Evolutionary conservation across 768 basidiomycete genomes (phyloP).

Genomic region (Kwoniella shandongensis): DNA sequence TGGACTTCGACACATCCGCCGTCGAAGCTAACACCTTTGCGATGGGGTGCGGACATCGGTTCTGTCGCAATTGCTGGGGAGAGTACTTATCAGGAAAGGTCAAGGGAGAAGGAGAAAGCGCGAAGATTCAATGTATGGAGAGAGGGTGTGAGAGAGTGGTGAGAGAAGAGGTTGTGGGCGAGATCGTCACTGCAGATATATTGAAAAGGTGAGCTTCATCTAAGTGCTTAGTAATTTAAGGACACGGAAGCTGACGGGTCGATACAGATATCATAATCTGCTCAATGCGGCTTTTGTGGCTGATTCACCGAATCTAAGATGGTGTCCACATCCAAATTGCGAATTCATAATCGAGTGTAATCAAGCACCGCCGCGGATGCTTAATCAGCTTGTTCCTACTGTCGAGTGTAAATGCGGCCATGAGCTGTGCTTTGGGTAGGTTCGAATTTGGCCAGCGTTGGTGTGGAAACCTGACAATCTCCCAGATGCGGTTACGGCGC

Average conservation of each 20-base stretch:
- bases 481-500: slow-evolving; percentile 69
- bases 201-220: slow-evolving; percentile 55
- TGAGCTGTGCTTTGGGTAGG: slow-evolving; percentile 83
- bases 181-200: slow-evolving; percentile 61
- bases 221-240: background rate
- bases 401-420: slow-evolving; percentile 79
- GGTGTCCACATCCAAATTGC: slow-evolving; percentile 93
- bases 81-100: slow-evolving; percentile 78
- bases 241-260: background rate
- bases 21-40: slow-evolving; percentile 62
- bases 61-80: slow-evolving; percentile 80
- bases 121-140: slow-evolving; percentile 57
- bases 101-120: slow-evolving; percentile 60
- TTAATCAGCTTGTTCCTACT: slow-evolving; percentile 79
- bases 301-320: slow-evolving; percentile 77
- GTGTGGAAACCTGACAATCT: background rate
- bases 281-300: slow-evolving; percentile 86
- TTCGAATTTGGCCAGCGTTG: background rate
- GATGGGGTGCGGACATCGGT: slow-evolving; percentile 78
- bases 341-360: slow-evolving; percentile 90
- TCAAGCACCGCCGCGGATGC: slow-evolving; percentile 71
- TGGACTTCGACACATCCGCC: slow-evolving; percentile 61
- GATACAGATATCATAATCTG: slow-evolving; percentile 76
- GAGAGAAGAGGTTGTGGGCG: slow-evolving; percentile 54
- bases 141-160: slow-evolving; percentile 55